Evolutionary conservation across 306 rosid genomes (phyloP).

Genomic region (Fragaria nilgerrensis): DNA sequence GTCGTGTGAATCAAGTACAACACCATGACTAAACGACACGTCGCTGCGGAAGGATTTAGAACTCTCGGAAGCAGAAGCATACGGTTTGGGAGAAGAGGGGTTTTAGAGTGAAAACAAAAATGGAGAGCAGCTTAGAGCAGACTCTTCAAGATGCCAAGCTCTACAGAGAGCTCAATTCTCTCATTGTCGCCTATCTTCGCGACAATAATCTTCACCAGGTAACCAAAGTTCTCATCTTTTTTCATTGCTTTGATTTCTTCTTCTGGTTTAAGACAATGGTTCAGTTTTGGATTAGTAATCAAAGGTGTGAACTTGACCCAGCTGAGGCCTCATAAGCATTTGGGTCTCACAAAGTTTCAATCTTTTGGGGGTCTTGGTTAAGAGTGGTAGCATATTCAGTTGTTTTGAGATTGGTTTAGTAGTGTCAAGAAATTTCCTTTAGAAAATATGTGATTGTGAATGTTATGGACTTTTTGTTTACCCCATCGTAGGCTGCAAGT

Average conservation of each 20-base stretch:
- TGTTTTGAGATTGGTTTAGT: not conserved
- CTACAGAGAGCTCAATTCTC: constrained; percentile 68
- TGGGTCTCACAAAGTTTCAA: not conserved
- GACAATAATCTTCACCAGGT: constrained; percentile 76
- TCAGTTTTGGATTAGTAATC: not conserved
- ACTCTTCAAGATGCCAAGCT: constrained; percentile 67
- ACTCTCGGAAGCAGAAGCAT: not conserved
- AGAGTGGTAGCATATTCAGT: not conserved
- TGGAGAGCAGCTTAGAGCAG: constrained; percentile 62
- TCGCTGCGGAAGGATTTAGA: not conserved
- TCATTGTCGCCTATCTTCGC: constrained; percentile 86
- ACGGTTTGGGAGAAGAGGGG: constrained; percentile 3
- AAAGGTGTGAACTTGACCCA: constrained; percentile 8
- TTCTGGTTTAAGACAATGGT: not conserved
- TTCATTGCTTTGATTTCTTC: not conserved
- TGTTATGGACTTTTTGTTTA: not conserved
- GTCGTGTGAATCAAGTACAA: not conserved
- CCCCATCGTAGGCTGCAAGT: constrained; percentile 64
- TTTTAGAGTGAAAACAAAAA: constrained; percentile 11
- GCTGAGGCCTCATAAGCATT: not conserved
- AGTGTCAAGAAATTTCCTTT: not conserved
- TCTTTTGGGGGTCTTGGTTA: constrained; percentile 1
- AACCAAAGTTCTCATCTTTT: constrained; percentile 7
- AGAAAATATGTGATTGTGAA: not conserved
- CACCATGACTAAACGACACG: constrained; percentile 1